These are phyloP conservation scores for Conoideocrella luteorostrata DNA, from an alignment of 2,329 filamentous ascomycete genomes.

Conservation along the genomic window DNA sequence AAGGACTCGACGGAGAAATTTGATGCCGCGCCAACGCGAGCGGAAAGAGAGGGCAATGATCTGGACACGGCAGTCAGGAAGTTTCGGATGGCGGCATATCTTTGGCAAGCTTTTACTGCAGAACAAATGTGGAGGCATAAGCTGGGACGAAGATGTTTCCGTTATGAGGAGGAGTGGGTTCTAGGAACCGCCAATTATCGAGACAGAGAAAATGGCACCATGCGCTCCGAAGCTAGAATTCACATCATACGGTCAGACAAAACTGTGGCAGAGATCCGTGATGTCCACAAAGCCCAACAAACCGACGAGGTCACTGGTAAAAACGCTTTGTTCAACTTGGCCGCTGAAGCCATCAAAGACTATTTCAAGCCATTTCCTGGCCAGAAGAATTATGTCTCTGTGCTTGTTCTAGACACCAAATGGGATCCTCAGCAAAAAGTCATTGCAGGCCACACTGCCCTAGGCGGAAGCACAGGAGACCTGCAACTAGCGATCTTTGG, in stretches of 20 bases:
- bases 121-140: constrained; percentile 93
- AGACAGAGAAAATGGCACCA: constrained; percentile 62
- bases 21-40: constrained; percentile 70
- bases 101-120: constrained; percentile 95
- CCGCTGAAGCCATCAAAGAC: constrained; percentile 67
- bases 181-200: constrained; percentile 71
- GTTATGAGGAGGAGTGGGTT: constrained; percentile 94
- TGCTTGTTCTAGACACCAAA: constrained; percentile 78
- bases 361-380: constrained; percentile 70
- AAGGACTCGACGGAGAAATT: constrained; percentile 84
- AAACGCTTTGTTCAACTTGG: constrained; percentile 70
- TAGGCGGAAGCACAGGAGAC: constrained; percentile 68
- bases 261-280: constrained; percentile 76
- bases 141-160: constrained; percentile 77
- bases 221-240: constrained; percentile 86
- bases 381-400: constrained; percentile 84
- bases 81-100: constrained; percentile 88
- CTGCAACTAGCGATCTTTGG: constrained; percentile 85
- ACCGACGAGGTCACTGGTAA: constrained; percentile 62
- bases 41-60: constrained; percentile 73
- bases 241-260: constrained; percentile 79
- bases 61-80: constrained; percentile 78
- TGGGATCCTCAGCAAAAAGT: constrained; percentile 70
- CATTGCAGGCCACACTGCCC: constrained; percentile 73
- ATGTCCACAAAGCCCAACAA: constrained; percentile 73